Evolutionary conservation across 1,284 basidiomycete genomes (phyloP), one percentile per base, ranked within the genome.

Genomic region (Ustilago crameri): DNA sequence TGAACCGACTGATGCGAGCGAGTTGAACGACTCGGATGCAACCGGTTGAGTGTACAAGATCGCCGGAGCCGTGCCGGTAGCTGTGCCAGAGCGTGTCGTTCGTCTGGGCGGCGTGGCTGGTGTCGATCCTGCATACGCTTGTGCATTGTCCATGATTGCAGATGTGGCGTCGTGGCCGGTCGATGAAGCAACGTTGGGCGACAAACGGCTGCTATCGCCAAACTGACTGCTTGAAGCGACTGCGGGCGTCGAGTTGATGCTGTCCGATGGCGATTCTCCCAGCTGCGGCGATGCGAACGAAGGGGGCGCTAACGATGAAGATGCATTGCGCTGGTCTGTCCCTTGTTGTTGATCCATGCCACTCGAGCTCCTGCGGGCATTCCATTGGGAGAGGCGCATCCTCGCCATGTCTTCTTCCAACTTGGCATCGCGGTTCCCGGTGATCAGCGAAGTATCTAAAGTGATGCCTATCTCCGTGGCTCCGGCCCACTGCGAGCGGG

Each of bases 401-500:
- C 49, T 45, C 5, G 69, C 69, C 38, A 45, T 35, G 5, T 63
- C 51, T 37, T 72, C 69, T 30, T 72, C 69, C 14, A 55, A 23
- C 43, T 72, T 63, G 15, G 69, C 69, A 35, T 67, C 53, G 0
- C 55, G 47, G 32, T 72, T 51, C 12, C 69, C 69, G 1, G 42
- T 61, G 26, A 71, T 58, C 35, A 71, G 38, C 3, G 57, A 58
- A 8, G 68, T 35, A 14, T 62, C 62, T 8, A 65, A 37, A 17
- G 34, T 42, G 22, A 71, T 48, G 8, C 53, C 53, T 9, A 57
- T 12, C 34, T 65, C 62, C 2, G 43, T 35, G 9, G 10, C 9
- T 7, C 18, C 20, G 7, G 50, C 12, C 23, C 46, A 26, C 3
- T 51, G 51, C 46, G 54, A 52, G 34, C 44, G 24, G 0, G 61